phyloP scores from a whole-genome alignment of 306 rosid genomes.

The Cucurbita pepo region DNA sequence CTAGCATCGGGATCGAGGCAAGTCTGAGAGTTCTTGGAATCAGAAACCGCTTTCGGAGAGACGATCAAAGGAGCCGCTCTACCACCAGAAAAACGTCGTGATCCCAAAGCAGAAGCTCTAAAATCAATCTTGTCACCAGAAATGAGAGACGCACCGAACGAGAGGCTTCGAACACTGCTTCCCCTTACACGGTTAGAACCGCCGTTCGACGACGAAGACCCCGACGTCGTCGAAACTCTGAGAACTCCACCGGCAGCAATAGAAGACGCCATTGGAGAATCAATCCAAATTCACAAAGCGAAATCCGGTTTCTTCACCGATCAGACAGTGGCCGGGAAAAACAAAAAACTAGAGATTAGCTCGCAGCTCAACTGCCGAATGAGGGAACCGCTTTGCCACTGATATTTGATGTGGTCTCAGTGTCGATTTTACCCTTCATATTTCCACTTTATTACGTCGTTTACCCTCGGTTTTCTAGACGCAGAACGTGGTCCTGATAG shows the following conservation, averaged over 20 bases:
- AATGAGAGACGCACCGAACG: constrained; percentile 28
- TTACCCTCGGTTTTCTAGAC: neutral
- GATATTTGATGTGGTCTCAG: neutral
- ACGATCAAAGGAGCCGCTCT: constrained; percentile 26
- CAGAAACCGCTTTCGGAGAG: constrained; percentile 79
- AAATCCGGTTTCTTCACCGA: constrained; percentile 8
- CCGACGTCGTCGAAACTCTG: constrained; percentile 3
- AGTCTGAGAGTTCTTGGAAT: constrained; percentile 78
- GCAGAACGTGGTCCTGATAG: neutral
- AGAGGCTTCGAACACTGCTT: constrained; percentile 8
- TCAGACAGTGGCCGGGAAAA: neutral
- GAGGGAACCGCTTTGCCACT: neutral
- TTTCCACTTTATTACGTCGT: neutral
- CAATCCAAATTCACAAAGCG: neutral
- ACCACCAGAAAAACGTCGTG: neutral
- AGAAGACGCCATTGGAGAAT: constrained; percentile 19
- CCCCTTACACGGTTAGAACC: constrained; percentile 13
- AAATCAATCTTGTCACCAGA: constrained; percentile 23
- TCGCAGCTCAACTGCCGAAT: neutral
- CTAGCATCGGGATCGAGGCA: constrained; percentile 99
- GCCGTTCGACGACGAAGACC: constrained; percentile 11
- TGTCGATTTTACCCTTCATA: neutral
- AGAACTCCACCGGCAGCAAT: constrained; percentile 25
- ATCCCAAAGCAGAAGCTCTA: neutral
- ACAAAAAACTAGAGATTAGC: neutral